These are phyloP conservation scores for Teunomyces barrocoloradensis DNA, from an alignment of 805 yeast species.

Conservation along the genomic window DNA sequence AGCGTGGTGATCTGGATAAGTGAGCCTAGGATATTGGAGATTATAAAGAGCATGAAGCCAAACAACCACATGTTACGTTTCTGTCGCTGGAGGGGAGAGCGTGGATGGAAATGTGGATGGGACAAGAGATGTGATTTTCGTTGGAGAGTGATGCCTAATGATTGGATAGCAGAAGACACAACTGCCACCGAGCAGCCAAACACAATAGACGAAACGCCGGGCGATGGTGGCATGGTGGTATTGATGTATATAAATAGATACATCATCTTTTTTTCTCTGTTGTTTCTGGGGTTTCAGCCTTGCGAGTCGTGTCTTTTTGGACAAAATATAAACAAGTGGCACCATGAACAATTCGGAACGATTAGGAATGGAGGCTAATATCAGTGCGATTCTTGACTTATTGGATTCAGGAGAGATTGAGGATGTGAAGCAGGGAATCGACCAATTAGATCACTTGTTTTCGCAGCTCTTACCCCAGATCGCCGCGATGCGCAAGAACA, in stretches of 20 bases:
- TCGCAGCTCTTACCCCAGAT: conserved; percentile 17
- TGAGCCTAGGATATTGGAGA: conserved; percentile 77
- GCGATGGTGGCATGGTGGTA: not conserved
- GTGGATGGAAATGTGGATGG: conserved; percentile 15
- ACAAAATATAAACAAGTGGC: not conserved
- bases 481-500: conserved; percentile 4
- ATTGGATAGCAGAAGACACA: conserved; percentile 72
- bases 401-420: conserved; percentile 11
- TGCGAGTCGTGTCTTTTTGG: not conserved
- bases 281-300: no score
- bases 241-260: no score
- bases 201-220: conserved; percentile 27
- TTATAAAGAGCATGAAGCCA: conserved; percentile 69
- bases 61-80: conserved; percentile 67
- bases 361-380: conserved; percentile 5
- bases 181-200: conserved; percentile 71
- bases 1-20: conserved; percentile 79
- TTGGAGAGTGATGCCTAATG: conserved; percentile 79
- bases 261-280: no score
- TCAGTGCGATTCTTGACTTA: conserved; percentile 12
- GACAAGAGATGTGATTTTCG: conserved; percentile 64
- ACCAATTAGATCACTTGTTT: conserved; percentile 16
- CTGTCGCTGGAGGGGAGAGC: conserved; percentile 29
- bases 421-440: conserved; percentile 14
- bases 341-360: no score